A percentile compares a stretch with the other conserved stretches of the same genome.
Evolutionary conservation across 306 rosid genomes (phyloP).

Genomic region (Comarum palustre): DNA sequence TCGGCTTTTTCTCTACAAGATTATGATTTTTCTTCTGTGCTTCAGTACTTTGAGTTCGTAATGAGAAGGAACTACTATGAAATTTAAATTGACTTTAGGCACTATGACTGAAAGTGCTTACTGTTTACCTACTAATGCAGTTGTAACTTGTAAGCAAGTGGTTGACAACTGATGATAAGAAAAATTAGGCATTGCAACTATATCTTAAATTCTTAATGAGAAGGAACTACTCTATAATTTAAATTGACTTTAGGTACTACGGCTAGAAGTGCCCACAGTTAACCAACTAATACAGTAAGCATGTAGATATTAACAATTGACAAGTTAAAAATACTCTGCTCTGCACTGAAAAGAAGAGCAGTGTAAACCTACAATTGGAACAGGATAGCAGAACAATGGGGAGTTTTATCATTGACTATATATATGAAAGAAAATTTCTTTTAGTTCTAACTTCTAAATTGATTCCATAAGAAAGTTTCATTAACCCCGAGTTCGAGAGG

Average conservation of each 20-base stretch:
- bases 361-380: neutral
- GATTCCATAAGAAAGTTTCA: neutral
- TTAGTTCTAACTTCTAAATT: neutral
- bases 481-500: neutral
- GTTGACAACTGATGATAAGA: too few species aligned
- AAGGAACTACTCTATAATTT: neutral
- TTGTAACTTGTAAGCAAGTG: neutral
- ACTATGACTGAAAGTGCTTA: neutral
- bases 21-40: neutral
- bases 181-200: neutral
- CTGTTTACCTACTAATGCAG: neutral
- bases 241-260: neutral
- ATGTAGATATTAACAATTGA: neutral
- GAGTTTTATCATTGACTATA: neutral
- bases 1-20: neutral
- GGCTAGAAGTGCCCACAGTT: neutral
- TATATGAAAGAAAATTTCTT: neutral
- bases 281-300: slow-evolving; percentile 1
- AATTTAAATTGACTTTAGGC: neutral
- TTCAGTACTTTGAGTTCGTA: neutral
- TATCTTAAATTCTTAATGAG: neutral
- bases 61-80: neutral
- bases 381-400: neutral
- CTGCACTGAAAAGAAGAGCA: neutral
- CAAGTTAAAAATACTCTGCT: neutral